Evolutionary conservation across 768 basidiomycete genomes (phyloP).

Genomic region (Lactifluus rugatus): DNA sequence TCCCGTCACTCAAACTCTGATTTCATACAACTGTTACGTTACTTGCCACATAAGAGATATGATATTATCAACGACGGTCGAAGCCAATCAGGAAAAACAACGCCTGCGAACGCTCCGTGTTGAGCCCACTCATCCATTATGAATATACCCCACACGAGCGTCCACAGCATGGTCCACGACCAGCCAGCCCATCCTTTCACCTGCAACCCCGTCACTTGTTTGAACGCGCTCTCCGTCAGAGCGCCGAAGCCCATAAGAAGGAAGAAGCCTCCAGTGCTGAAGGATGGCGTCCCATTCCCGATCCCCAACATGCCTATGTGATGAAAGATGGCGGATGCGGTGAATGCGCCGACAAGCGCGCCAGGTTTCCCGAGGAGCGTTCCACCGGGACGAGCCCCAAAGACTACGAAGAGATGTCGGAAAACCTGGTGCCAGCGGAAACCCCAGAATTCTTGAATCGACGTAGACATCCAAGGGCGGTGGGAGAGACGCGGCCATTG

Average conservation of each 20-base stretch:
- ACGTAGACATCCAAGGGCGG: constrained; percentile 28
- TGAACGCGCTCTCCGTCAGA: constrained; percentile 40
- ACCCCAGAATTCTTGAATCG: constrained; percentile 31
- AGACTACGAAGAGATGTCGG: constrained; percentile 20
- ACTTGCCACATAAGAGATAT: background rate
- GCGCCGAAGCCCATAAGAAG: constrained; percentile 46
- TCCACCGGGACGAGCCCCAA: constrained; percentile 27
- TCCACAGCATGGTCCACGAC: constrained; percentile 43
- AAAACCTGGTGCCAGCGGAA: constrained; percentile 30
- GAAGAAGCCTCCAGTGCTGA: constrained; percentile 41
- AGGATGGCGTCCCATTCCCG: constrained; percentile 42
- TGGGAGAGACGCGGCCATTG: constrained; percentile 29
- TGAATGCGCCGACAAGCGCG: constrained; percentile 46
- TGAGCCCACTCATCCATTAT: too few relatives aligned
- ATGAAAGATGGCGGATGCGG: constrained; percentile 50
- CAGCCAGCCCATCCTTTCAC: constrained; percentile 41
- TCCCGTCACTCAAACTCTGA: background rate
- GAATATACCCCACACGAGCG: constrained; percentile 32
- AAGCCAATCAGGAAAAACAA: background rate
- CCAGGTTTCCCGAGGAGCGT: constrained; percentile 40
- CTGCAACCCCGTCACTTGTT: constrained; percentile 31
- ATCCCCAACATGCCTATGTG: constrained; percentile 49
- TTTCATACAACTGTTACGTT: background rate
- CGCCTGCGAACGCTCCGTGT: background rate
- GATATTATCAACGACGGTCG: background rate